A percentile compares a stretch with the other conserved stretches of the same genome.
Evolutionary conservation across 73 alveolate genomes (phyloP).

Genomic region (Tetrahymena malaccensis): DNA sequence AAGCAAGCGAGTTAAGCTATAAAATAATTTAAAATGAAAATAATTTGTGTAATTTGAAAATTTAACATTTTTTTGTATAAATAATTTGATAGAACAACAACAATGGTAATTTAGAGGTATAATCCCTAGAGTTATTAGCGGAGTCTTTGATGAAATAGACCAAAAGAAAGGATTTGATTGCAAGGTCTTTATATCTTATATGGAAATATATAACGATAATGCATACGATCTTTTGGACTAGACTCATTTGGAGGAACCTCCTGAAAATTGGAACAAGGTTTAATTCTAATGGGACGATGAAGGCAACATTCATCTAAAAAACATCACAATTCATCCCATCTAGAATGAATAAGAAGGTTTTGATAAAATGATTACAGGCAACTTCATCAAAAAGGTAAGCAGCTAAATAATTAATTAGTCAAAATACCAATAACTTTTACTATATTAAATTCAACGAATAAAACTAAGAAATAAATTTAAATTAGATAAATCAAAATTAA

Average conservation of each 20-base stretch:
- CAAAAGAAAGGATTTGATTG: slow-evolving; percentile 49
- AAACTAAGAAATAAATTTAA: too few relatives aligned
- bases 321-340: slow-evolving; percentile 77
- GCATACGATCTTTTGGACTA: slow-evolving; percentile 92
- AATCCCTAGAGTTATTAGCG: slow-evolving; percentile 82
- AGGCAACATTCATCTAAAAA: slow-evolving; percentile 75
- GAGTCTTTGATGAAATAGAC: slow-evolving; percentile 75
- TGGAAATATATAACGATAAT: slow-evolving; percentile 93
- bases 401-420: too few relatives aligned
- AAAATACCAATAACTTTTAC: background rate
- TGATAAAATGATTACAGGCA: slow-evolving; percentile 89
- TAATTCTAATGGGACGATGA: slow-evolving; percentile 80
- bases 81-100: slow-evolving; percentile 70
- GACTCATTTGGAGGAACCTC: slow-evolving; percentile 69
- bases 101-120: slow-evolving; percentile 84
- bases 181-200: slow-evolving; percentile 78
- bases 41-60: too few relatives aligned
- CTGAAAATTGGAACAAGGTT: slow-evolving; percentile 90
- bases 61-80: background rate
- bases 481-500: too few relatives aligned
- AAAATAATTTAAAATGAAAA: background rate
- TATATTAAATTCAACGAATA: too few relatives aligned
- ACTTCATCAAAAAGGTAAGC: slow-evolving; percentile 75
- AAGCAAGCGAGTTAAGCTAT: background rate
- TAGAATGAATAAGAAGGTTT: slow-evolving; percentile 83